These are phyloP conservation scores for Rhododendron ferrugineum DNA, from an alignment of 148 eudicot species.

Conservation along the genomic window DNA sequence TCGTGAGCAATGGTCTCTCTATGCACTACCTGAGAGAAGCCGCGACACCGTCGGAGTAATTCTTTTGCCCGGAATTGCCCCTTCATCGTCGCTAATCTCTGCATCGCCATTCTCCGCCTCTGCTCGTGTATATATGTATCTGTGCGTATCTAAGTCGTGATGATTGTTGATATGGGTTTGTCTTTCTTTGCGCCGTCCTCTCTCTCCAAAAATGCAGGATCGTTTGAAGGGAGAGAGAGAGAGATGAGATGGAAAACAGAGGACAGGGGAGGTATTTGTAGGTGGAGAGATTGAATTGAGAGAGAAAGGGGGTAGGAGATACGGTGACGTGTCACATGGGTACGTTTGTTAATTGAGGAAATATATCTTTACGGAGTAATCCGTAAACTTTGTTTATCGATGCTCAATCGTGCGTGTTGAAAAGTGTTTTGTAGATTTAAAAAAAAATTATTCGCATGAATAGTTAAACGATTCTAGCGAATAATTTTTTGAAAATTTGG, in stretches of 20 bases:
- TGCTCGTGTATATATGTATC: neutral
- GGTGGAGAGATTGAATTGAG: neutral
- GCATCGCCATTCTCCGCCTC: constrained; percentile 1
- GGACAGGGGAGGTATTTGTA: neutral
- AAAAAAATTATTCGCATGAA: no score
- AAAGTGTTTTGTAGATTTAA: no score
- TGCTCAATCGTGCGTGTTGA: rapidly evolving
- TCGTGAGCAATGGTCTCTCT: constrained; percentile 4
- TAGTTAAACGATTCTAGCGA: no score
- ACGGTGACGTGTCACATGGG: neutral
- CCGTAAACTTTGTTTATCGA: no score
- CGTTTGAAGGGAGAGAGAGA: neutral
- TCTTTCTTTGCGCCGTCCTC: neutral
- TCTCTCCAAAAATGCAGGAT: neutral
- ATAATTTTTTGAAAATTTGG: no score
- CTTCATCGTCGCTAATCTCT: neutral
- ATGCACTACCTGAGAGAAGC: constrained; percentile 14
- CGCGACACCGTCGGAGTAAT: constrained; percentile 1
- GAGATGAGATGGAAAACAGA: neutral
- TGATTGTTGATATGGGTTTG: neutral
- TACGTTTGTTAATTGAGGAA: no score
- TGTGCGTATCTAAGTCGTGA: neutral
- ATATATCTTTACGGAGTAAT: no score
- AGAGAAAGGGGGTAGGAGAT: neutral
- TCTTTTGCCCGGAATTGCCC: neutral